Conservation (phyloP, 2,329 filamentous ascomycete genomes). For the Pseudocercospora fuligena region DNA sequence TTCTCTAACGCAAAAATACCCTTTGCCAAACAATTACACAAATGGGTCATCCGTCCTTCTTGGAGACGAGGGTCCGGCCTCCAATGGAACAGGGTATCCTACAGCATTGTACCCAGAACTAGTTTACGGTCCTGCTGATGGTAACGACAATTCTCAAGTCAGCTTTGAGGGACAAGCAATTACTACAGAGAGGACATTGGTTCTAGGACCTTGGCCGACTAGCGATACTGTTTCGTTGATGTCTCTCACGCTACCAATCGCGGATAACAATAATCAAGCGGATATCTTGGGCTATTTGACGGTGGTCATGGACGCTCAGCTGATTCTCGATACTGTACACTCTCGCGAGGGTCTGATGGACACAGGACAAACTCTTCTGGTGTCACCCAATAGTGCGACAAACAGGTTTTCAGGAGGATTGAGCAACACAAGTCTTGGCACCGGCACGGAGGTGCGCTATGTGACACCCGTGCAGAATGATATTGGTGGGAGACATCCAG, state of each 20-base stretch:
- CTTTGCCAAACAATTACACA: slow-evolving; percentile 64
- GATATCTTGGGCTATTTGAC: slow-evolving; percentile 85
- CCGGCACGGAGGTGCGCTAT: slow-evolving; percentile 35
- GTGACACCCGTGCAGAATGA: slow-evolving; percentile 37
- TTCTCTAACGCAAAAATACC: slow-evolving; percentile 49
- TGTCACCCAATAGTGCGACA: slow-evolving; percentile 68
- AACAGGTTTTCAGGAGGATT: slow-evolving; percentile 58
- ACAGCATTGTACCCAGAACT: slow-evolving; percentile 77
- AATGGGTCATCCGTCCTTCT: slow-evolving; percentile 66
- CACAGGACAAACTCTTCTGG: slow-evolving; percentile 71
- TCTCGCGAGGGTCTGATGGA: slow-evolving; percentile 72
- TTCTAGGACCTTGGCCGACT: slow-evolving; percentile 75
- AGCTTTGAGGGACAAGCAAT: slow-evolving; percentile 19
- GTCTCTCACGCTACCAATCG: slow-evolving; percentile 80
- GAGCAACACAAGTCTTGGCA: slow-evolving; percentile 32
- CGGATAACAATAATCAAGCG: slow-evolving; percentile 64
- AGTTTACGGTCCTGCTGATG: slow-evolving; percentile 56
- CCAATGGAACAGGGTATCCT: slow-evolving; percentile 68
- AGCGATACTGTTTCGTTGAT: slow-evolving; percentile 76
- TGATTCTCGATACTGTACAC: slow-evolving; percentile 65
- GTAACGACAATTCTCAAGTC: not conserved
- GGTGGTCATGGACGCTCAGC: slow-evolving; percentile 70
- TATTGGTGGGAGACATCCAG: slow-evolving; percentile 35
- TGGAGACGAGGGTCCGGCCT: slow-evolving; percentile 48
- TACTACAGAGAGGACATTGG: slow-evolving; percentile 57